Evolutionary conservation across 208 protist species (phyloP).

Genomic region (Trypanosoma platydactyli): DNA sequence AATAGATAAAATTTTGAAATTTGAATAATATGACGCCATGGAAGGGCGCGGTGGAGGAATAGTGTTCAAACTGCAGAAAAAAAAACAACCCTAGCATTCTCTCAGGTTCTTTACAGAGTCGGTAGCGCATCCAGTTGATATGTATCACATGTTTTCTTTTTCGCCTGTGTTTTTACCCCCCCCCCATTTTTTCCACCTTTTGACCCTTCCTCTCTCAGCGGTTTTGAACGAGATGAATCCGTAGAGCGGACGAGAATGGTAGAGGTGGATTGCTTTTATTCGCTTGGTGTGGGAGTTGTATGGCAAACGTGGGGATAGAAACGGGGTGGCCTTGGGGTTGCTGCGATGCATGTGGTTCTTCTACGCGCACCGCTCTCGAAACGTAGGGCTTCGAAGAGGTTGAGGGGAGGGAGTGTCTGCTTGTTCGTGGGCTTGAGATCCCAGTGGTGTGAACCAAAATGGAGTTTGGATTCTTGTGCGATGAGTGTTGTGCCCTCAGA

Average conservation of each 20-base stretch:
- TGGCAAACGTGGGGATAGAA: conserved; percentile 6
- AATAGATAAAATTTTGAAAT: too few species aligned
- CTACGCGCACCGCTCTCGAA: not conserved
- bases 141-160: too few species aligned
- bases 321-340: not conserved
- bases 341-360: not conserved
- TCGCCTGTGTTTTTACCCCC: too few species aligned
- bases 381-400: not conserved
- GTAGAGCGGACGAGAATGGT: not conserved
- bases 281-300: conserved; percentile 14
- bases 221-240: not conserved
- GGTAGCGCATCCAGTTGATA: too few species aligned
- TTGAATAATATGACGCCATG: too few species aligned
- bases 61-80: not conserved
- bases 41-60: too few species aligned
- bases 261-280: not conserved
- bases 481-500: conserved; percentile 21
- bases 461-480: not conserved
- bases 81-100: conserved; percentile 1
- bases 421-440: conserved; percentile 6
- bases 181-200: too few species aligned
- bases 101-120: too few species aligned
- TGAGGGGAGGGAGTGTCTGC: not conserved
- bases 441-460: not conserved
- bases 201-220: not conserved